Evolutionary conservation across 2,329 filamentous ascomycete genomes (phyloP).

Genomic region (Colletotrichum musae): DNA sequence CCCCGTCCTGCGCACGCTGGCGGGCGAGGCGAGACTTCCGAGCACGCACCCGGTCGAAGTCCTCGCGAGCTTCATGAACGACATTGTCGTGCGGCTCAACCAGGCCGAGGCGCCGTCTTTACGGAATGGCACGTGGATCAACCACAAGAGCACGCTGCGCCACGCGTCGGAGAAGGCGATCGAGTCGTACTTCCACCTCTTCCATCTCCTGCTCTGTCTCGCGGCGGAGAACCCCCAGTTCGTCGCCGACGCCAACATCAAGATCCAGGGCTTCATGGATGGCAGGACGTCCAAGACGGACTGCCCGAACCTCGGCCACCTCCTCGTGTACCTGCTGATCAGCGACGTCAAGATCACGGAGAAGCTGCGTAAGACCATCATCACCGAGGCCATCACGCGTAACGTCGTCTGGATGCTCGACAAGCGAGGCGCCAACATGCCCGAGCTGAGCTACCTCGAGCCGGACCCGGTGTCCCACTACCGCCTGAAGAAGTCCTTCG

Average conservation of each 20-base stretch:
- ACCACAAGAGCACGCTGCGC: constrained; percentile 55
- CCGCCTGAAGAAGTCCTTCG: constrained; percentile 62
- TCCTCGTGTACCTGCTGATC: constrained; percentile 63
- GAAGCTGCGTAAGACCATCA: constrained; percentile 56
- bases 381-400: constrained; percentile 64
- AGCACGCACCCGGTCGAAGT: constrained; percentile 48
- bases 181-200: constrained; percentile 66
- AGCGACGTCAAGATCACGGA: constrained; percentile 58
- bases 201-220: constrained; percentile 65
- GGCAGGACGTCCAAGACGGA: constrained; percentile 57
- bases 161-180: constrained; percentile 68
- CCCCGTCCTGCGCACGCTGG: constrained; percentile 47
- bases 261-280: constrained; percentile 54
- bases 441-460: constrained; percentile 64
- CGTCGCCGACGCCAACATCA: constrained; percentile 56
- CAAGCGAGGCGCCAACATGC: constrained; percentile 49
- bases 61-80: constrained; percentile 65
- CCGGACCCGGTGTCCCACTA: constrained; percentile 57
- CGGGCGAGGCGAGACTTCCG: constrained; percentile 41
- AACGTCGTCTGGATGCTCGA: constrained; percentile 68
- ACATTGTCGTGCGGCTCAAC: constrained; percentile 64
- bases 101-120: constrained; percentile 36
- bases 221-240: constrained; percentile 55
- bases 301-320: constrained; percentile 63
- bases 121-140: not conserved